Percentiles rank a stretch among this genome's conserved stretches.
These are phyloP conservation scores for Aspergillus niger DNA, from an alignment of 2,329 filamentous ascomycete genomes.

Conservation along the genomic window DNA sequence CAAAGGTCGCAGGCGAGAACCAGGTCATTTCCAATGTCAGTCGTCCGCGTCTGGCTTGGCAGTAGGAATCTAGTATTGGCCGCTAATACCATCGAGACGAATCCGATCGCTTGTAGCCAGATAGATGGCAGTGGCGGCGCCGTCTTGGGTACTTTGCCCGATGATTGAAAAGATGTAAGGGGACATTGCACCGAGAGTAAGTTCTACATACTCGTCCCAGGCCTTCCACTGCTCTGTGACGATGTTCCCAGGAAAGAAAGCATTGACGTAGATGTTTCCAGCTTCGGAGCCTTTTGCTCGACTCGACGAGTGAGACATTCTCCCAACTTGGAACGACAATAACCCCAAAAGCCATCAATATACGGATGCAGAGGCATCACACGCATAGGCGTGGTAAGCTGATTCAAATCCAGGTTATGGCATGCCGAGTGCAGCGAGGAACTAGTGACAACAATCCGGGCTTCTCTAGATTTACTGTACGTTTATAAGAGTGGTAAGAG, in stretches of 20 bases:
- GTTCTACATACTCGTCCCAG: background rate
- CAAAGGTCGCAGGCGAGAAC: background rate
- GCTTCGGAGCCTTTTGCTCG: background rate
- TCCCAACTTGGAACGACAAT: background rate
- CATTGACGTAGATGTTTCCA: background rate
- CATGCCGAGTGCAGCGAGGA: background rate
- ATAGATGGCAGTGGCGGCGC: background rate
- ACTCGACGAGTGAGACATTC: background rate
- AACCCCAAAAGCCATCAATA: background rate
- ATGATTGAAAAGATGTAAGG: background rate
- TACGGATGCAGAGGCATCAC: background rate
- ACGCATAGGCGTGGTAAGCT: background rate
- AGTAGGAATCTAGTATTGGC: slow-evolving; percentile 43
- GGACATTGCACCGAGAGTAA: background rate
- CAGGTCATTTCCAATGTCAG: slow-evolving; percentile 30
- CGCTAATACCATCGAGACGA: slow-evolving; percentile 22
- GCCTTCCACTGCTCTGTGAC: background rate
- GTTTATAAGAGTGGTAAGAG: background rate
- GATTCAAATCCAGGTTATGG: background rate
- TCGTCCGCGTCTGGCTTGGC: slow-evolving; percentile 30
- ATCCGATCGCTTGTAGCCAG: slow-evolving; percentile 14
- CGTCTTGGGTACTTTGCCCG: background rate
- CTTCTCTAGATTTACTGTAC: background rate
- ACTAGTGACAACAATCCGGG: background rate
- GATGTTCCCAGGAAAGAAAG: background rate